phyloP scores from a whole-genome alignment of 1,139 yeast genomes.

The Candida sanyaensis region DNA sequence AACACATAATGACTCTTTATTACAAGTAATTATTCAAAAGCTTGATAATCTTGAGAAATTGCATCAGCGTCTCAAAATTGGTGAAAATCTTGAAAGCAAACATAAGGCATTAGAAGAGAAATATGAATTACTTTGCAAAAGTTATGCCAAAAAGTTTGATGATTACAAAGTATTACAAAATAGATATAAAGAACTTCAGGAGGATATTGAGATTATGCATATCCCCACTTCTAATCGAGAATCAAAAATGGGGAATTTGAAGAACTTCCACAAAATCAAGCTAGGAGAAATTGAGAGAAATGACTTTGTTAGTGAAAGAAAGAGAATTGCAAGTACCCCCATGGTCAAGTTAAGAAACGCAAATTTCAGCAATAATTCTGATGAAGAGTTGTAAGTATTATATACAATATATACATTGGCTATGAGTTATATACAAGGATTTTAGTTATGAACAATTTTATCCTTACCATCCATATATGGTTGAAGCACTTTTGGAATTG shows the following conservation, averaged over 20 bases:
- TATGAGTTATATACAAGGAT: not conserved
- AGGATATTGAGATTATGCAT: conserved; percentile 8
- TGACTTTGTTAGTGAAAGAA: conserved; percentile 11
- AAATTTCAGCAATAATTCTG: conserved; percentile 24
- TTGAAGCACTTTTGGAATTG: conserved; percentile 68
- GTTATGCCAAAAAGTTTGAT: conserved; percentile 29
- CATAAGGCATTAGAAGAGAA: conserved; percentile 17
- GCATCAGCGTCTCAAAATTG: not conserved
- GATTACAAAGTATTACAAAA: conserved; percentile 24
- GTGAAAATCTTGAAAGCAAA: conserved; percentile 7
- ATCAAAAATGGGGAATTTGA: conserved; percentile 24
- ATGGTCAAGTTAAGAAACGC: conserved; percentile 3
- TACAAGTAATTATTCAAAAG: not conserved
- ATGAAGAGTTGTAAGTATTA: conserved; percentile 16
- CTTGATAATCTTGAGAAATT: not conserved
- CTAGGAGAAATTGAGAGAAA: conserved; percentile 22
- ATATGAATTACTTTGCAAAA: conserved; percentile 23
- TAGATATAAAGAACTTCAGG: conserved; percentile 25
- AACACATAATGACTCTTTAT: not conserved
- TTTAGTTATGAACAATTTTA: conserved; percentile 23
- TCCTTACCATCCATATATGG: conserved; percentile 66
- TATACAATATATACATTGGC: not conserved
- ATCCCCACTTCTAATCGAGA: conserved; percentile 4
- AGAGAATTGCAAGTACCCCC: conserved; percentile 38
- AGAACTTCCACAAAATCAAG: conserved; percentile 30